Base-by-base conservation (phyloP, 148 eudicot genomes). In the Rhododendron kiyosumense region DNA sequence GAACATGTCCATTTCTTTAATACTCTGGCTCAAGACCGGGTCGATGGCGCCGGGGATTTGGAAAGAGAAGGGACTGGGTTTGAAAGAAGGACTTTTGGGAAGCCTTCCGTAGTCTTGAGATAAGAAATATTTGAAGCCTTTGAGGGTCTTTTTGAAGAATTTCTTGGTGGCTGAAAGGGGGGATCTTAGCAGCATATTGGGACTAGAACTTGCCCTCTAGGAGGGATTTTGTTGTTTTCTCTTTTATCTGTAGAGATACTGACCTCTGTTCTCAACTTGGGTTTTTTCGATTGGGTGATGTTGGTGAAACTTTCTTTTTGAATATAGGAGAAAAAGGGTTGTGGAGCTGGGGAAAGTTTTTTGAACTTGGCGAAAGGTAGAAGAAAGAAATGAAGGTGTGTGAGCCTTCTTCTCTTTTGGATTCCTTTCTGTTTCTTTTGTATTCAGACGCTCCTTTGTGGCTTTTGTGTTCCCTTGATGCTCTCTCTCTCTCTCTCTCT, bases 141-240 rank as follows among this genome's bases (percentile, higher is more conserved):
- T 78, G 1, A 94, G 10, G 6, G 94, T 90, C 88, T 82, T 93
- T 51, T 88, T 89, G 74, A 94, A 87, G 87, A 94, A 88, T 85
- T 89, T 94, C 89, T 92, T 94, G 86, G 94, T 93, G 83, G 74
- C 85, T 84, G 92, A 88, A 38, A 92, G 84, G 48, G 93, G 88
- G 86, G 88, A 88, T 84, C 87, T 88, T n/a, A 92, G 88, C 82
- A 90, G 49, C 93, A 92, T 94, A 6, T 10, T 67, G 15, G 41
- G 5, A 34, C 15, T 34, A 22, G 84, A 28, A 71, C 0, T 59
- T 81, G 43, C 5, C 4, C 57, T 52, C 57, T 7, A 5, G 4
- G 36, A 26, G 46, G 24, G 32, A 51, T 32, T 34, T 57, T 32
- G 49, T 0, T 26, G 34, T 22, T 18, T 54, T 14, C 20, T 30